Percentiles rank a stretch among this genome's conserved stretches.
These are phyloP conservation scores for Rusavskia elegans DNA, from an alignment of 495 filamentous ascomycete genomes.

Conservation along the genomic window DNA sequence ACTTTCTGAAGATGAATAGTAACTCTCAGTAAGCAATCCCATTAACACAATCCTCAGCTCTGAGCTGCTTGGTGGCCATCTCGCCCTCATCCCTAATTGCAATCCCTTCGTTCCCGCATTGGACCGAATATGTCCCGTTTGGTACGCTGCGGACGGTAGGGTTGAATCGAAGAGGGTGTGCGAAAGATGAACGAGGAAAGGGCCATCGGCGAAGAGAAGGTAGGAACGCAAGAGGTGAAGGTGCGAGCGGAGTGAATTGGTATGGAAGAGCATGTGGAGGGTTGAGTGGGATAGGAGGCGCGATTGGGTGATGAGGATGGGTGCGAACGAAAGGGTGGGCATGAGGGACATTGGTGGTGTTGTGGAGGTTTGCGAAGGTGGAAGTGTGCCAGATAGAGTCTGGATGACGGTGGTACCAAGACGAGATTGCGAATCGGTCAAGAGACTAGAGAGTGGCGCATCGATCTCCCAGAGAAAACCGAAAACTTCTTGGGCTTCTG, in stretches of 20 bases:
- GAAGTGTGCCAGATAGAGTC: not conserved
- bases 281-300: slow-evolving; percentile 59
- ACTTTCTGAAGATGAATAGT: slow-evolving; percentile 16
- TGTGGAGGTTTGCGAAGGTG: not conserved
- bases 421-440: not conserved
- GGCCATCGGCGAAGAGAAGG: slow-evolving; percentile 69
- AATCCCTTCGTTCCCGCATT: slow-evolving; percentile 56
- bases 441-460: not conserved
- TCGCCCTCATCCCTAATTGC: slow-evolving; percentile 51
- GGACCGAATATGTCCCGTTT: slow-evolving; percentile 45
- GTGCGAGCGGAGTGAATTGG: slow-evolving; percentile 60
- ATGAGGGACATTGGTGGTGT: slow-evolving; percentile 54
- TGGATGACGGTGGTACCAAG: not conserved
- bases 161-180: slow-evolving; percentile 77
- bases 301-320: slow-evolving; percentile 57
- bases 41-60: slow-evolving; percentile 79
- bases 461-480: not conserved
- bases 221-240: slow-evolving; percentile 61
- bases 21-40: slow-evolving; percentile 68
- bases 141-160: slow-evolving; percentile 62
- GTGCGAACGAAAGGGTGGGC: slow-evolving; percentile 59
- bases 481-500: not conserved
- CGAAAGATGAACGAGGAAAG: slow-evolving; percentile 62
- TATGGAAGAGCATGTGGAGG: slow-evolving; percentile 63
- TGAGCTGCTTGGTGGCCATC: slow-evolving; percentile 88